Evolutionary conservation across 2,329 filamentous ascomycete species (phyloP).

Genomic region (Boeremia exigua): DNA sequence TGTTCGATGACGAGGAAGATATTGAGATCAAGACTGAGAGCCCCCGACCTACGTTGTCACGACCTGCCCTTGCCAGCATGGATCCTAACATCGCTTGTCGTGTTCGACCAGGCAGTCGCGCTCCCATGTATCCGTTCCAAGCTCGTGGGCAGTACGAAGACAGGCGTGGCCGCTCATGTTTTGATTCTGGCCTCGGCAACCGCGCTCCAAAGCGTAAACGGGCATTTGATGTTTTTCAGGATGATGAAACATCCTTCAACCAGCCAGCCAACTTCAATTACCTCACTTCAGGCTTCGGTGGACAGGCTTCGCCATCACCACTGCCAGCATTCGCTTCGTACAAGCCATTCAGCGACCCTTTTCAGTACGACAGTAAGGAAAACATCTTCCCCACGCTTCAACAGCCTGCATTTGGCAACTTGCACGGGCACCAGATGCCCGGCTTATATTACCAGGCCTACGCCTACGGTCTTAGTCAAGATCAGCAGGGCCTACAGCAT

Average conservation of each 20-base stretch:
- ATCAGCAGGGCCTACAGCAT: constrained; percentile 37
- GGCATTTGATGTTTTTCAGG: constrained; percentile 52
- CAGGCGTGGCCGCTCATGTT: constrained; percentile 38
- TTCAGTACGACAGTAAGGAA: constrained; percentile 45
- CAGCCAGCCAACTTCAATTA: constrained; percentile 43
- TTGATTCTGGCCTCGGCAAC: constrained; percentile 35
- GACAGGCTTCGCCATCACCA: constrained; percentile 34
- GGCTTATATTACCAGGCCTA: constrained; percentile 38
- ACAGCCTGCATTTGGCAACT: constrained; percentile 32
- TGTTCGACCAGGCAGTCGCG: constrained; percentile 37
- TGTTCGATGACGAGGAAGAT: constrained; percentile 49
- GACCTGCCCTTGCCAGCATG: constrained; percentile 40
- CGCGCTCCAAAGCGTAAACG: constrained; percentile 44
- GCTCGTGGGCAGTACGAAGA: constrained; percentile 39
- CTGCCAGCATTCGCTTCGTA: constrained; percentile 33
- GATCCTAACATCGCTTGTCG: constrained; percentile 41
- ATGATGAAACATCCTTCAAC: constrained; percentile 44
- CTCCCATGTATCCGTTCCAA: constrained; percentile 25
- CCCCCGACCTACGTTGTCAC: constrained; percentile 32
- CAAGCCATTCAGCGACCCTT: constrained; percentile 37
- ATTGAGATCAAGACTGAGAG: constrained; percentile 47
- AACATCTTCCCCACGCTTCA: constrained; percentile 34
- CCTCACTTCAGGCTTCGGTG: constrained; percentile 43
- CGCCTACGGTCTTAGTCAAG: constrained; percentile 36
- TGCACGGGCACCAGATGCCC: constrained; percentile 30